phyloP scores from a whole-genome alignment of 768 basidiomycete species.

The Pleurotus citrinopileatus region DNA sequence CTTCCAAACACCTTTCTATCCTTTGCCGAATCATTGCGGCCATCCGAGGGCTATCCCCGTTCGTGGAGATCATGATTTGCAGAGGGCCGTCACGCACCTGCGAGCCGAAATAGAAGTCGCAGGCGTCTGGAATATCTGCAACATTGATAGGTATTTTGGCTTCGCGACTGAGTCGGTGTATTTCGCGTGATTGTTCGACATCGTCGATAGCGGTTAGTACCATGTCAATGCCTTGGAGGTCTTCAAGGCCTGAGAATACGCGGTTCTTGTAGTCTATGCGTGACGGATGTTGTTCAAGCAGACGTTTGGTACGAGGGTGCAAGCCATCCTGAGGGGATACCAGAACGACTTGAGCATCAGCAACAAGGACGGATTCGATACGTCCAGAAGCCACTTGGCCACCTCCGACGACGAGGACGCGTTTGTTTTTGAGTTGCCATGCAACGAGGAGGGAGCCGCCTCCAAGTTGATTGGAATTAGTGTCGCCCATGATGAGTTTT shows the following conservation, averaged over 20 bases:
- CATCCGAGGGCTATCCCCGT: constrained; percentile 88
- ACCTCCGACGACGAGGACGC: constrained; percentile 90
- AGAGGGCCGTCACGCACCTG: constrained; percentile 88
- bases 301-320: constrained; percentile 50
- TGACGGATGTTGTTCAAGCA: constrained; percentile 45
- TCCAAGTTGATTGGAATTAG: constrained; percentile 25
- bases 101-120: constrained; percentile 98
- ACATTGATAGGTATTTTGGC: constrained; percentile 86
- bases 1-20: constrained; percentile 68
- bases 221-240: constrained; percentile 74
- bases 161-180: constrained; percentile 66
- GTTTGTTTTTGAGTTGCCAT: constrained; percentile 85
- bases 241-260: constrained; percentile 58
- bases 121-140: constrained; percentile 92
- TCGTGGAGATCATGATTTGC: constrained; percentile 95
- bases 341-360: constrained; percentile 77
- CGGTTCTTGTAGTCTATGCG: constrained; percentile 74
- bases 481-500: constrained; percentile 16
- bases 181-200: constrained; percentile 64
- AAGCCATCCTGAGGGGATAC: constrained; percentile 71
- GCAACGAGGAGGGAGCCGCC: constrained; percentile 87
- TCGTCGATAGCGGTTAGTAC: constrained; percentile 94
- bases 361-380: constrained; percentile 78
- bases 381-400: constrained; percentile 90
- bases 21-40: constrained; percentile 76